These are phyloP conservation scores for Xerocomus nothofagi DNA, from an alignment of 1,284 basidiomycete species.

Conservation along the genomic window DNA sequence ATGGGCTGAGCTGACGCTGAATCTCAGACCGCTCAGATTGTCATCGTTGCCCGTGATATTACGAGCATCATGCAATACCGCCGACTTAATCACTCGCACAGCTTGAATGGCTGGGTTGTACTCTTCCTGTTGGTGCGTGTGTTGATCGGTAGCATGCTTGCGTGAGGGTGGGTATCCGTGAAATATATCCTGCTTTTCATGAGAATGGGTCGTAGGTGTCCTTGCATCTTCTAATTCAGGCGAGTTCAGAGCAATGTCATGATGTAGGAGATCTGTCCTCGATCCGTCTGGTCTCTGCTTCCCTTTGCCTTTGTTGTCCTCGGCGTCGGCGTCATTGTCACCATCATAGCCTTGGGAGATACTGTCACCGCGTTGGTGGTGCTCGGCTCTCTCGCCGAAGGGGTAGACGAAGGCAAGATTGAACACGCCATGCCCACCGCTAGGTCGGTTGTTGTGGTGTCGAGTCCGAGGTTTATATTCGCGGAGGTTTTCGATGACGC, in stretches of 20 bases:
- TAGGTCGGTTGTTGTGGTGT: conserved; percentile 28
- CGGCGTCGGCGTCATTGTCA: conserved; percentile 21
- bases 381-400: conserved; percentile 33
- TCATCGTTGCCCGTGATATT: conserved; percentile 60
- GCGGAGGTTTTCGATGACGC: conserved; percentile 68
- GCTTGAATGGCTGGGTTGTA: conserved; percentile 49
- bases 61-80: conserved; percentile 71
- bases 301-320: conserved; percentile 34
- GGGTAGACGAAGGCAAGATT: conserved; percentile 35
- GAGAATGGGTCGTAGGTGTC: conserved; percentile 5
- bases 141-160: conserved; percentile 18
- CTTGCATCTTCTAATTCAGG: conserved; percentile 8
- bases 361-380: conserved; percentile 11
- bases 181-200: conserved; percentile 4
- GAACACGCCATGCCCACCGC: conserved; percentile 43
- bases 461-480: conserved; percentile 62
- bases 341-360: conserved; percentile 13
- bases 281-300: conserved; percentile 21
- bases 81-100: conserved; percentile 64
- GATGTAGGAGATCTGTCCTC: conserved; percentile 2
- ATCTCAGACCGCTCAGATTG: conserved; percentile 40
- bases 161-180: conserved; percentile 25
- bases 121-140: conserved; percentile 26
- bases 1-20: conserved; percentile 54
- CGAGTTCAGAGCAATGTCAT: conserved; percentile 9